Percentiles rank a stretch among this genome's conserved stretches.
phyloP scores from a whole-genome alignment of 2,329 filamentous ascomycete species.

The Ascochyta viciae-villosae region DNA sequence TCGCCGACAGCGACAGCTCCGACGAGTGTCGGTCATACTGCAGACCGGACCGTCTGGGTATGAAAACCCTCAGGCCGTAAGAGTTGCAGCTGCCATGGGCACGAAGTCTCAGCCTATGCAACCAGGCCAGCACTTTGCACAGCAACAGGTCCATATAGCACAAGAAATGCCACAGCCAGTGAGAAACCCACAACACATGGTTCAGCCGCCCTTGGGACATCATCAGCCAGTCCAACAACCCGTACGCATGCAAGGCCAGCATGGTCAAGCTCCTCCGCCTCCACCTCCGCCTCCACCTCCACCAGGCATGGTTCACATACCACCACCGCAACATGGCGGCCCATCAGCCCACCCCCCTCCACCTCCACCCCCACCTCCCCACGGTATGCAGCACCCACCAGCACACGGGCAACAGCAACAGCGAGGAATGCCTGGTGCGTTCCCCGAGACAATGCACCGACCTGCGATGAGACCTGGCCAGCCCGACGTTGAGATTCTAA shows the following conservation, averaged over 20 bases:
- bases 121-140: conserved; percentile 9
- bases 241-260: not conserved
- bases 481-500: conserved; percentile 10
- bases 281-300: not conserved
- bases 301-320: not conserved
- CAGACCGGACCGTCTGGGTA: conserved; percentile 35
- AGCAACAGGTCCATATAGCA: not conserved
- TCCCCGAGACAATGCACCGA: conserved; percentile 16
- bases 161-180: conserved; percentile 19
- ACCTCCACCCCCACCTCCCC: conserved; percentile 9
- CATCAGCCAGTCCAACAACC: not conserved
- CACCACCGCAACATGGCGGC: conserved; percentile 6
- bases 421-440: conserved; percentile 26
- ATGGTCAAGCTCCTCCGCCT: conserved; percentile 5
- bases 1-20: conserved; percentile 23
- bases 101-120: conserved; percentile 11
- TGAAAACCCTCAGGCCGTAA: conserved; percentile 12
- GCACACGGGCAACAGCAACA: conserved; percentile 10
- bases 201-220: conserved; percentile 3
- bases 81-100: not conserved
- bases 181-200: conserved; percentile 2
- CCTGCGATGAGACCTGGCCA: conserved; percentile 16
- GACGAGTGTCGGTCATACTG: conserved; percentile 39
- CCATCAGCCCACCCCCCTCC: not conserved
- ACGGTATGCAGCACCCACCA: conserved; percentile 15